Percentiles rank a stretch among this genome's conserved stretches.
These are phyloP conservation scores for Cercospora sojina DNA, from an alignment of 2,329 filamentous ascomycete species.

Conservation along the genomic window DNA sequence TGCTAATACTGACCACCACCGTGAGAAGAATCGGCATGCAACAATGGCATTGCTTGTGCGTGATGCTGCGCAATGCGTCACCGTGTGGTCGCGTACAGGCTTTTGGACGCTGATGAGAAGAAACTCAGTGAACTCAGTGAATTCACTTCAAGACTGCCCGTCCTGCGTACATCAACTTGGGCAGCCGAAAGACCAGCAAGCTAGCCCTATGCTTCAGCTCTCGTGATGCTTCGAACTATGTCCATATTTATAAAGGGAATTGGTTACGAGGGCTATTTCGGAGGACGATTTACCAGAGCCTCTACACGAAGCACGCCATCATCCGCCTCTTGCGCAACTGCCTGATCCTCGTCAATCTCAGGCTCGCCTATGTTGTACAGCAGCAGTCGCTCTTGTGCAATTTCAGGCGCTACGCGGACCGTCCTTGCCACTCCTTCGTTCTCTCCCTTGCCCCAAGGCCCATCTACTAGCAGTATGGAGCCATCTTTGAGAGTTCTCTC, in stretches of 20 bases:
- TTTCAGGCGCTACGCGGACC: background rate
- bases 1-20: background rate
- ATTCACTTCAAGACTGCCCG: background rate
- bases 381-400: background rate
- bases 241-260: background rate
- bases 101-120: background rate
- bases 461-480: background rate
- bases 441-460: background rate
- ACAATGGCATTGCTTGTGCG: background rate
- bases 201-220: background rate
- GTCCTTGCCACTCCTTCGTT: background rate
- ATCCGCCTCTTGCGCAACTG: background rate
- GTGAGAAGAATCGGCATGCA: background rate
- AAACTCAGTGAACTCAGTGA: background rate
- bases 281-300: background rate
- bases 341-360: background rate
- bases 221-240: background rate
- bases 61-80: background rate
- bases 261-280: background rate
- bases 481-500: background rate
- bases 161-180: background rate
- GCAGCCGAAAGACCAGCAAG: background rate
- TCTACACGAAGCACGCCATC: background rate
- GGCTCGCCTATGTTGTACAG: background rate
- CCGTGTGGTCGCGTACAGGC: background rate